Conservation (phyloP, 2,329 filamentous ascomycete species). For the Ophiocordyceps australis region DNA sequence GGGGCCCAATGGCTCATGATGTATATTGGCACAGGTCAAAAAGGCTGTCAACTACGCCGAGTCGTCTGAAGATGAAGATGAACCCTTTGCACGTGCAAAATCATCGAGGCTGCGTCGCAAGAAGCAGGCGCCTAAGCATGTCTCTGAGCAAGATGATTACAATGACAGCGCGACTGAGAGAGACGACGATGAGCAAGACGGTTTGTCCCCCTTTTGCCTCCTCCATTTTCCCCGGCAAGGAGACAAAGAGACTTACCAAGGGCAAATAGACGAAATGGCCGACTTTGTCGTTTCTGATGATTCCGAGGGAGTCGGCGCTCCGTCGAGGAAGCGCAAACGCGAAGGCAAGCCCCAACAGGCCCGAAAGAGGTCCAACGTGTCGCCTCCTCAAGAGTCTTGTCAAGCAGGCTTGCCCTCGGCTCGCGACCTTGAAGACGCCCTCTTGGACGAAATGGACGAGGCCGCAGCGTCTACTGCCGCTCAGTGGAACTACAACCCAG, state of each 20-base stretch:
- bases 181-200: slow-evolving; percentile 45
- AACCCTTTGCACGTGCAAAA: slow-evolving; percentile 50
- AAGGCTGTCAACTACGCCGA: slow-evolving; percentile 65
- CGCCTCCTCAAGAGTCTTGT: slow-evolving; percentile 20
- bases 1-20: too few species aligned
- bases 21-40: slow-evolving; percentile 20
- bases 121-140: too few species aligned
- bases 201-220: slow-evolving; percentile 13
- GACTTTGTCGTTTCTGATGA: slow-evolving; percentile 83
- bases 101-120: too few species aligned
- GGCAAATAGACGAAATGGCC: slow-evolving; percentile 45
- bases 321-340: slow-evolving; percentile 62
- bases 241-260: slow-evolving; percentile 2
- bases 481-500: slow-evolving; percentile 56
- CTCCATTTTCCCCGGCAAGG: too few species aligned
- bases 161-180: slow-evolving; percentile 47
- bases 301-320: slow-evolving; percentile 44
- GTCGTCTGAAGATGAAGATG: slow-evolving; percentile 63
- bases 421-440: slow-evolving; percentile 22
- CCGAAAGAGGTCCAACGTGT: slow-evolving; percentile 44
- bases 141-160: slow-evolving; percentile 52
- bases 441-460: slow-evolving; percentile 34
- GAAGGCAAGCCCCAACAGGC: slow-evolving; percentile 28
- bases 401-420: too few species aligned
- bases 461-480: slow-evolving; percentile 54